Percentiles rank a stretch among this genome's conserved stretches.
Conservation (phyloP, 2,329 filamentous ascomycete genomes). For the Colletotrichum tamarilloi region DNA sequence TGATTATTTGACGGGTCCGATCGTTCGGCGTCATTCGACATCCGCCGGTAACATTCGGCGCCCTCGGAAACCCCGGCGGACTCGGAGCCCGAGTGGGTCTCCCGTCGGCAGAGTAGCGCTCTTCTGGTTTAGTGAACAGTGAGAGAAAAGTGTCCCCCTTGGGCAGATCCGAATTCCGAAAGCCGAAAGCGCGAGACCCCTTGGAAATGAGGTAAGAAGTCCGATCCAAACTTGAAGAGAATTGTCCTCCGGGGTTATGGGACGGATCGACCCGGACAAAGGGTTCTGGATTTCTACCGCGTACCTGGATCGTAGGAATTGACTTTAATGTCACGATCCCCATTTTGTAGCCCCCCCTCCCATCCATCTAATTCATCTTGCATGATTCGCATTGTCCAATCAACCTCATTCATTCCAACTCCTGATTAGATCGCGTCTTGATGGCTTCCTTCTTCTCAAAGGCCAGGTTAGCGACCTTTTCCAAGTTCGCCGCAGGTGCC, state of each 20-base stretch:
- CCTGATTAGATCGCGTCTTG: neutral
- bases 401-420: neutral
- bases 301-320: neutral
- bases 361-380: neutral
- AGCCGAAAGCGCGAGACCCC: constrained; percentile 8
- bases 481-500: constrained; percentile 9
- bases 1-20: neutral
- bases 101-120: neutral
- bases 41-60: too few species aligned
- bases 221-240: neutral
- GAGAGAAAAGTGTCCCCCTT: too few species aligned
- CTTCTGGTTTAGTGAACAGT: neutral
- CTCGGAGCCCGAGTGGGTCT: neutral
- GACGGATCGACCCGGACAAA: neutral
- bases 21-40: neutral
- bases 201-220: too few species aligned
- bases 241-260: neutral
- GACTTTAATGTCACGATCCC: neutral
- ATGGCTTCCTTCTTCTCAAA: constrained; percentile 14
- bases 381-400: neutral
- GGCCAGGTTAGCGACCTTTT: neutral
- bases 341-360: neutral
- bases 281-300: neutral
- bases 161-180: neutral
- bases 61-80: neutral